Evolutionary conservation across 2,329 filamentous ascomycete species (phyloP).

Genomic region (Aspergillus sp.): DNA sequence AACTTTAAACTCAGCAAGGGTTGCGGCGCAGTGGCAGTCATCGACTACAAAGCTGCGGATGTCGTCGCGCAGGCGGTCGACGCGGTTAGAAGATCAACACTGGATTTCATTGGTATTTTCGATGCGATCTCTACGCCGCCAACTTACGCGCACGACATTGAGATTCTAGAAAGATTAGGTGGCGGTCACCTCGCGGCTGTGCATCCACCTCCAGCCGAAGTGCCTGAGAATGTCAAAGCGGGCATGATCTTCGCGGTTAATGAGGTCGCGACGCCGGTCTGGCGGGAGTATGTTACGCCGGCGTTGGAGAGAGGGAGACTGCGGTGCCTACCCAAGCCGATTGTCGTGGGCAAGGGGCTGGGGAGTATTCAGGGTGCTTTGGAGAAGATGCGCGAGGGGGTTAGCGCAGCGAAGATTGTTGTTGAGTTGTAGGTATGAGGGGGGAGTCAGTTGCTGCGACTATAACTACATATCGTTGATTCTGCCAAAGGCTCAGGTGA

Average conservation of each 20-base stretch:
- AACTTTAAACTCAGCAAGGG: constrained; percentile 42
- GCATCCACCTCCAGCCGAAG: constrained; percentile 12
- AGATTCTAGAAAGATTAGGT: constrained; percentile 18
- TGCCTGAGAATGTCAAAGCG: constrained; percentile 9
- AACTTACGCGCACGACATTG: constrained; percentile 8
- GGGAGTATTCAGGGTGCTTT: constrained; percentile 42
- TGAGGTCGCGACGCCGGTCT: constrained; percentile 33
- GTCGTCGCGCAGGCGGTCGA: constrained; percentile 34
- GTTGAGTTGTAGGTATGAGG: constrained; percentile 12
- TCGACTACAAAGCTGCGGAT: constrained; percentile 42
- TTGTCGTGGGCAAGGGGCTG: constrained; percentile 46
- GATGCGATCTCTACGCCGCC: constrained; percentile 12
- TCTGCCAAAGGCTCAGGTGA: no score
- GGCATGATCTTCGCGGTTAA: constrained; percentile 22
- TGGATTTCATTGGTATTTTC: constrained; percentile 18
- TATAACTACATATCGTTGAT: no score
- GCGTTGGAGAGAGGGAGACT: constrained; percentile 35
- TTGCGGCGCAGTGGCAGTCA: constrained; percentile 42
- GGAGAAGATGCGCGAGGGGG: constrained; percentile 43
- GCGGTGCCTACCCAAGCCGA: constrained; percentile 37
- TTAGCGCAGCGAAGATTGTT: constrained; percentile 47
- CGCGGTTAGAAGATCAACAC: constrained; percentile 22
- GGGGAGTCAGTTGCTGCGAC: no score
- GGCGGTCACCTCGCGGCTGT: constrained; percentile 18
- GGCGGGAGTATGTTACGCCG: constrained; percentile 32